A percentile compares a stretch with the other conserved stretches of the same genome.
Conservation (phyloP, 495 filamentous ascomycete genomes). For the Penicillium tannophilum region DNA sequence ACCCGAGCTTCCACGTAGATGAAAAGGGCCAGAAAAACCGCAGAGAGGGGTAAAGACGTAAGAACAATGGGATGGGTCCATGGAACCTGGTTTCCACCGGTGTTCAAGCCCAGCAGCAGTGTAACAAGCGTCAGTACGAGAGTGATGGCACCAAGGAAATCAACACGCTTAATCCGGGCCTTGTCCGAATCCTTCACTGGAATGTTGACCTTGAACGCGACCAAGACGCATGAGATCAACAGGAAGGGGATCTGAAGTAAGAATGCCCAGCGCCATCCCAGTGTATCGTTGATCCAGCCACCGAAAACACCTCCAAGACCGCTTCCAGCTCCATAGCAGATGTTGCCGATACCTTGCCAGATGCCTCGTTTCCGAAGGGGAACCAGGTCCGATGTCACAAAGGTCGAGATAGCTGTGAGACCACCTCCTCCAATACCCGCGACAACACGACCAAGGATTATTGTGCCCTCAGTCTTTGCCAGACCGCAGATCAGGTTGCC, state of each 20-base stretch:
- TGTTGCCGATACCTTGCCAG: conserved; percentile 85
- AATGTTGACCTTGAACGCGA: conserved; percentile 67
- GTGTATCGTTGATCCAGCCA: conserved; percentile 76
- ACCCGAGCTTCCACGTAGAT: conserved; percentile 65
- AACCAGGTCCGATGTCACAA: conserved; percentile 79
- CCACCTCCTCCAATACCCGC: conserved; percentile 88
- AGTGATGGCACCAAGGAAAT: conserved; percentile 74
- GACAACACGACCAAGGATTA: conserved; percentile 79
- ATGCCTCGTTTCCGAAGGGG: conserved; percentile 80
- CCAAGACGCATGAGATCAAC: conserved; percentile 65
- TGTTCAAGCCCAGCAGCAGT: conserved; percentile 77
- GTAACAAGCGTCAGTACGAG: conserved; percentile 71
- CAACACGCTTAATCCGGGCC: conserved; percentile 67
- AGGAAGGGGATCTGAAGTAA: conserved; percentile 72
- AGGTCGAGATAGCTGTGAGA: conserved; percentile 77
- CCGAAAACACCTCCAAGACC: conserved; percentile 64
- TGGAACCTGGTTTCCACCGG: conserved; percentile 81
- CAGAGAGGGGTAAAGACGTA: conserved; percentile 64
- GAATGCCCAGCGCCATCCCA: conserved; percentile 79
- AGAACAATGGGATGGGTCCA: conserved; percentile 85
- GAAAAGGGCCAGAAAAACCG: conserved; percentile 55
- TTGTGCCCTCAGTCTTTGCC: conserved; percentile 65
- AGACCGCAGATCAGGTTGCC: conserved; percentile 89
- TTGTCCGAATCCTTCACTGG: conserved; percentile 70
- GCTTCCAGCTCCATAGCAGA: conserved; percentile 74